Evolutionary conservation across 352 stramenopile genomes (phyloP).

Genomic region (Thalassiosira livingstoniorum): DNA sequence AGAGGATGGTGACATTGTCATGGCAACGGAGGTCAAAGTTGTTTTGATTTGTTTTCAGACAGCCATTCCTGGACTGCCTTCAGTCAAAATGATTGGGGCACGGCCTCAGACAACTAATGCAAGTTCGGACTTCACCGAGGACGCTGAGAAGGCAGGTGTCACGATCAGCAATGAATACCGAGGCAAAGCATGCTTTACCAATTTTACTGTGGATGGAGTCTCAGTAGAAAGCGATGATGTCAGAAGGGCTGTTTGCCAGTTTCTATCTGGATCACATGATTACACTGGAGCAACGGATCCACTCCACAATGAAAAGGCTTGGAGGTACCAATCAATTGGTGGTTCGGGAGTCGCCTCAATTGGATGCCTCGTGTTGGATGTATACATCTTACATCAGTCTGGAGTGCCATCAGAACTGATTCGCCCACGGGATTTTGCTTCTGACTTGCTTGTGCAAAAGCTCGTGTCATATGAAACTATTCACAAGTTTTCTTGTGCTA

Average conservation of each 20-base stretch:
- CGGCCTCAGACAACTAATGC: constrained; percentile 25
- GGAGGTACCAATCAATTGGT: constrained; percentile 25
- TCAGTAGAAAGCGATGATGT: constrained; percentile 16
- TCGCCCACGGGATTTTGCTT: not conserved
- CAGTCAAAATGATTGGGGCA: constrained; percentile 6
- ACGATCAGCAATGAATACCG: not conserved
- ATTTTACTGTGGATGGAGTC: constrained; percentile 26
- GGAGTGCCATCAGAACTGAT: not conserved
- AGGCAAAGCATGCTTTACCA: not conserved
- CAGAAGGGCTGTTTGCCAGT: constrained; percentile 8
- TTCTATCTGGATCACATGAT: constrained; percentile 15
- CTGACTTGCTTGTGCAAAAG: not conserved
- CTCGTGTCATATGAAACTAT: not conserved
- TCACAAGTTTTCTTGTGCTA: not conserved
- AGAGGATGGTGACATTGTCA: not conserved
- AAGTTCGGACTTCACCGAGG: constrained; percentile 1
- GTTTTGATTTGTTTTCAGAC: constrained; percentile 9
- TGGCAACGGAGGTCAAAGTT: constrained; percentile 22
- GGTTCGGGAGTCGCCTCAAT: not conserved
- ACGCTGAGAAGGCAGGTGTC: not conserved
- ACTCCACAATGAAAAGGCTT: constrained; percentile 25
- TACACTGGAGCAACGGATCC: constrained; percentile 18
- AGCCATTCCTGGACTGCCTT: not conserved
- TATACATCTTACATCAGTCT: not conserved
- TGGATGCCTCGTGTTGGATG: constrained; percentile 3